A percentile compares a stretch with the other conserved stretches of the same genome.
Evolutionary conservation across 148 eudicot species (phyloP).

Genomic region (Rheum nobile): DNA sequence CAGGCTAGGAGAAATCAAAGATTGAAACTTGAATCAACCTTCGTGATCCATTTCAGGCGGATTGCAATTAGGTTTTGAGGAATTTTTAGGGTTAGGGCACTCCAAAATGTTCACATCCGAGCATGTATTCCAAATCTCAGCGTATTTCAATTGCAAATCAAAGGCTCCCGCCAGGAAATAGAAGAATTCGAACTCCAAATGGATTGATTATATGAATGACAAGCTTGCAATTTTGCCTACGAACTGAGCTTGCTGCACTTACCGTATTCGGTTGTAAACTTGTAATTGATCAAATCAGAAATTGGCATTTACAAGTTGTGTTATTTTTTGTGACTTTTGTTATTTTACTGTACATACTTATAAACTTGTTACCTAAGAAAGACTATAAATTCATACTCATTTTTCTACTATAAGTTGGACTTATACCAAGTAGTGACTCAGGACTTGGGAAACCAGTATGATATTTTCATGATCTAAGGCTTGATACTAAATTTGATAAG

Average conservation of each 20-base stretch:
- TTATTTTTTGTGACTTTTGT: too few relatives aligned
- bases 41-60: not conserved
- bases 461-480: too few relatives aligned
- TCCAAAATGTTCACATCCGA: not conserved
- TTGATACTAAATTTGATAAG: too few relatives aligned
- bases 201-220: not conserved
- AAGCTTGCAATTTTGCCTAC: not conserved
- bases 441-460: too few relatives aligned
- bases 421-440: too few relatives aligned
- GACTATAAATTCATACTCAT: too few relatives aligned
- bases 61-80: not conserved
- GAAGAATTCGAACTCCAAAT: not conserved
- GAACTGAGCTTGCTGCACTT: not conserved
- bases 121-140: not conserved
- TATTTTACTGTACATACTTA: too few relatives aligned
- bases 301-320: too few relatives aligned
- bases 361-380: too few relatives aligned
- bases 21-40: not conserved
- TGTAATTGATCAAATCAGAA: too few relatives aligned
- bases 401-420: not conserved
- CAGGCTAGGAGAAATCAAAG: not conserved
- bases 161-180: not conserved
- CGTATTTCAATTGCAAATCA: not conserved
- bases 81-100: not conserved
- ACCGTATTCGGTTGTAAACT: not conserved